Base-by-base conservation (phyloP, 2,329 filamentous ascomycete genomes). In the Alternaria rosae region DNA sequence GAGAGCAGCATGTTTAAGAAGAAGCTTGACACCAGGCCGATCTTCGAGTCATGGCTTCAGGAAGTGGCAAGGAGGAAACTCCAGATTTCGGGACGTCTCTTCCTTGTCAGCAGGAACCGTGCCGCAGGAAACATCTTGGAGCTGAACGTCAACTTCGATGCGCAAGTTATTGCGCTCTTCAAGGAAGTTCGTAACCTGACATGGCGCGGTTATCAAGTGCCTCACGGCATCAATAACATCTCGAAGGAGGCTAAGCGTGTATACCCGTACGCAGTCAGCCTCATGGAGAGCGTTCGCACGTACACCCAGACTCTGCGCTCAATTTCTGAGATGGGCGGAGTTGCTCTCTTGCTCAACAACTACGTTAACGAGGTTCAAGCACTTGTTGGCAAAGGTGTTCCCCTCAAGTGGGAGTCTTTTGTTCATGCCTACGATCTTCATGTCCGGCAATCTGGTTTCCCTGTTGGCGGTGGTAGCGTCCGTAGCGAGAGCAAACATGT, bases 231-330 rank as follows among this genome's bases (percentile, higher is more conserved):
- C 74, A 96, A 91, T 80, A 98, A 93, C 66, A 93, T 97, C 56
- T 97, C 96, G 1, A 99, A 98, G 79, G 95, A 99, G 78, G 96
- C 95, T n/a, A 97, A 97, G 81, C 89, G 95, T 55, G 95, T 99
- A 5, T 99, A 99, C 72, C 95, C 95, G 0, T 99, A 96, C 75
- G 95, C 96, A 23, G 94, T 99, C 68, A 98, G 94, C 75, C 82
- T 99, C 69, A 99, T 99, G 93, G 95, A 99, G 81, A 98, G 93
- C 73, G 93, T 98, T n/a, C 88, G 94, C 61, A 98, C 93, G 0
- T 91, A 97, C 66, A 88, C 93, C 2, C 94, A 98, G 80, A 97
- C 93, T 0, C 90, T 91, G 70, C 89, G 93, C 28, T 89, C 92
- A 53, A 96, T 99, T 62, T 85, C 88, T 17, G 88, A 91, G 57